Evolutionary conservation across 371 early-diverging fungal genomes (phyloP).

Genomic region (Lichtheimia corymbifera): DNA sequence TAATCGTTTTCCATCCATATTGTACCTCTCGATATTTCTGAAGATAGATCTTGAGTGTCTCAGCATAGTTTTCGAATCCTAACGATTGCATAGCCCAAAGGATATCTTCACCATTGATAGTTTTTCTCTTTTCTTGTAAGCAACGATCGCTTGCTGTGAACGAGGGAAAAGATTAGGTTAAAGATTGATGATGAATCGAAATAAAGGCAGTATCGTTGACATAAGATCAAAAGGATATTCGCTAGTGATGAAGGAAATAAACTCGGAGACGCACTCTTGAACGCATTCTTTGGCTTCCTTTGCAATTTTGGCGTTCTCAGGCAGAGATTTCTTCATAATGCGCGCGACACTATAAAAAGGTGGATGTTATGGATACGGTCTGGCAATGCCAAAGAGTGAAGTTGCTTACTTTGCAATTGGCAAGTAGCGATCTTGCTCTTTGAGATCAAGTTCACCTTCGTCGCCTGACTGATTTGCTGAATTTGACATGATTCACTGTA

Average conservation of each 20-base stretch:
- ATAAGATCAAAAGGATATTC: slow-evolving; percentile 63
- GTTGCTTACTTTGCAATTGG: slow-evolving; percentile 75
- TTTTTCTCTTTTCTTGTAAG: slow-evolving; percentile 96
- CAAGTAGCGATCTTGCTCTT: slow-evolving; percentile 96
- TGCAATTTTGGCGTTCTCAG: slow-evolving; percentile 98
- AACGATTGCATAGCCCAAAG: slow-evolving; percentile 98
- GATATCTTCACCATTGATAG: slow-evolving; percentile 99
- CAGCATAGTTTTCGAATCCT: slow-evolving; percentile 98
- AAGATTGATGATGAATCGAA: slow-evolving; percentile 7
- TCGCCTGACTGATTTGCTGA: slow-evolving; percentile 47
- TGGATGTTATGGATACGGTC: background rate
- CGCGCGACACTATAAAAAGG: slow-evolving; percentile 94
- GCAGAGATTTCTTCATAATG: slow-evolving; percentile 98
- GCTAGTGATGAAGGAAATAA: slow-evolving; percentile 98
- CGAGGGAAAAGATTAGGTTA: slow-evolving; percentile 17
- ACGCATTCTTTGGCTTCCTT: slow-evolving; percentile 99
- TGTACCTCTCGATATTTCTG: slow-evolving; percentile 86
- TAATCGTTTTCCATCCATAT: background rate
- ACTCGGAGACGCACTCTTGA: slow-evolving; percentile 99
- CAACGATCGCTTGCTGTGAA: slow-evolving; percentile 90
- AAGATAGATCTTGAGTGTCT: slow-evolving; percentile 92
- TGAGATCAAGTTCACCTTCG: slow-evolving; percentile 73
- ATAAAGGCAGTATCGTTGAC: background rate
- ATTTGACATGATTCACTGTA: background rate
- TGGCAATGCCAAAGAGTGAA: background rate